phyloP scores from a whole-genome alignment of 345 rosid species.

The Trapa bicornis region DNA sequence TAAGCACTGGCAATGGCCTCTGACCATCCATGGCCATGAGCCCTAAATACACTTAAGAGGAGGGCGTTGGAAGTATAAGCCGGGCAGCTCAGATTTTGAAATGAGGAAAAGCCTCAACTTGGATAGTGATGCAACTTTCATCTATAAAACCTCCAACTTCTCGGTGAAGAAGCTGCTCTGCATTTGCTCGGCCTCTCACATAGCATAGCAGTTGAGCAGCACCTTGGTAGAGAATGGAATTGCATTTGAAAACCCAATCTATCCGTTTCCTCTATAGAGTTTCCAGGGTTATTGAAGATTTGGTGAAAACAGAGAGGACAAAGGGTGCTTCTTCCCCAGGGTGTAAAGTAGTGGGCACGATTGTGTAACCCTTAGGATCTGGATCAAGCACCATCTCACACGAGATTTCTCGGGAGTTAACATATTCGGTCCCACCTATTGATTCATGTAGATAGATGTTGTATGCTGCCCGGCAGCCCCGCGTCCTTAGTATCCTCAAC shows the following conservation, averaged over 20 bases:
- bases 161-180: background rate
- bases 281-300: constrained; percentile 75
- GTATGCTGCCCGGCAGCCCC: too few relatives aligned
- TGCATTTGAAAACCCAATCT: constrained; percentile 7
- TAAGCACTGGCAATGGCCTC: background rate
- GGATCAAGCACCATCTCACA: constrained; percentile 99
- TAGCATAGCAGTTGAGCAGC: background rate
- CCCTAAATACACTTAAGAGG: background rate
- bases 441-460: constrained; percentile 61
- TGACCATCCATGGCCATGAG: background rate
- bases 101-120: constrained; percentile 17
- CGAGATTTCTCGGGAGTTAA: constrained; percentile 97
- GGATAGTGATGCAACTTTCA: constrained; percentile 8
- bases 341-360: constrained; percentile 96
- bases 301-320: constrained; percentile 92
- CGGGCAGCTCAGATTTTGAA: background rate
- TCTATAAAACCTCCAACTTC: background rate
- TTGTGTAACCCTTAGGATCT: constrained; percentile 99
- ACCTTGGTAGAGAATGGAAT: background rate
- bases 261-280: constrained; percentile 31
- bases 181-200: background rate
- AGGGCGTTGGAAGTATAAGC: background rate
- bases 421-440: constrained; percentile 98
- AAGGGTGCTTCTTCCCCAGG: constrained; percentile 99
- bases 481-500: constrained; percentile 95